Base-by-base conservation (phyloP, 768 basidiomycete genomes). In the Leccinum aurantiacum region DNA sequence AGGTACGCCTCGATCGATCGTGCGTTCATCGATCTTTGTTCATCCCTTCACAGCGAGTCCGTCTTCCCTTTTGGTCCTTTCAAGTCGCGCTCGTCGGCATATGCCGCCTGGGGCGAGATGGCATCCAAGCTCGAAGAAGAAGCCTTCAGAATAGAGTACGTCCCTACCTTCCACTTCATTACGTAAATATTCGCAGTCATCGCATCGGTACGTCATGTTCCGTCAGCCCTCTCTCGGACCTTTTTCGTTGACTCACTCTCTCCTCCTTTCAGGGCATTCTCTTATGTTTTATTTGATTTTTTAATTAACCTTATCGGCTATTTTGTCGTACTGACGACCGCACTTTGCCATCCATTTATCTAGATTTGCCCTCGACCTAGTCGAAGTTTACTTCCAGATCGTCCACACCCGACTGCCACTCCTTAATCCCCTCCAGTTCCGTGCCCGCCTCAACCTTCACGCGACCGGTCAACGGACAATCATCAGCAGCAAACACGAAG, bases 371-470 rank as follows among this genome's bases (percentile, higher is more conserved):
- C 84, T 90, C 55, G 94, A 98, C 76, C 87, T 97, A 56, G 87
- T 96, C 69, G 93, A 97, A 75, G 93, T 95, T 49, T 98, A 89
- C 77, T 95, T 96, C 72, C 92, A 95, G 74, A 91, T 91, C 61
- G 90, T 92, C 44, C 93, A 95, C 74, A 89, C 90, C 25, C 87
- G 95, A 57, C 80, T 92, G 59, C 93, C 95, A 53, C 83, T 95
- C 54, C 85, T 95, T 72, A 91, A 93, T 76, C 91, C 92, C 59
- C 77, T 82, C 25, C 85, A 88, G 65, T 93, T 95, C 73, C 89
- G 91, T 59, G 80, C 80, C 47, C 87, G 88, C 17, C 81, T 95
- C 58, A 80, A 83, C 62, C 67, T 85, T 3, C 74, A 72, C 19
- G 61, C 71, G 0, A 66, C 56, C 8, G 53, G 63, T 15, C 73